Evolutionary conservation across 1,284 basidiomycete species (phyloP).

Genomic region (Malassezia pachydermatis): DNA sequence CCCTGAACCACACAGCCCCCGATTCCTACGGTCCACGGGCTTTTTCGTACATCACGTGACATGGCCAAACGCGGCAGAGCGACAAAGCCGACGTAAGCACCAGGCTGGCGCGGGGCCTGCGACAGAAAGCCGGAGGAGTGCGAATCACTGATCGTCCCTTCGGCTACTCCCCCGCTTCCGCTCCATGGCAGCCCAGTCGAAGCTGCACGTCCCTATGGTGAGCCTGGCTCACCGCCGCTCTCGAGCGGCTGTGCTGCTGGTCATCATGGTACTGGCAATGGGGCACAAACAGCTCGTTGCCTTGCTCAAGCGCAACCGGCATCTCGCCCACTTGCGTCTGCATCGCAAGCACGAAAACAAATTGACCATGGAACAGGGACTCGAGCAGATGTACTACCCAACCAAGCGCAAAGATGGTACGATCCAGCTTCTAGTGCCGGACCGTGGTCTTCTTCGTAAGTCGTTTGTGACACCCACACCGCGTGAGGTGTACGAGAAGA

Average conservation of each 20-base stretch:
- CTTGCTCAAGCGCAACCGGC: not conserved
- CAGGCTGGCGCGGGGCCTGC: no score
- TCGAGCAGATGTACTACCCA: constrained; percentile 38
- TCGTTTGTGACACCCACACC: constrained; percentile 48
- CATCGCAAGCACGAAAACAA: not conserved
- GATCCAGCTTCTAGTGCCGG: constrained; percentile 38
- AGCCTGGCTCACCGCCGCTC: not conserved
- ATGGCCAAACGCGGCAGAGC: no score
- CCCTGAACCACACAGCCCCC: not conserved
- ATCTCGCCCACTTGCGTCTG: not conserved
- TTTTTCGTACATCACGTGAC: no score
- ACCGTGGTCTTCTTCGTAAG: constrained; percentile 38
- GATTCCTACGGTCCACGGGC: no score
- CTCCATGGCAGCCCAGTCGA: constrained; percentile 14
- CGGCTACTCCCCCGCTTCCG: no score
- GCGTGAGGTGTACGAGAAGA: constrained; percentile 37
- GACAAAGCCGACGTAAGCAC: no score
- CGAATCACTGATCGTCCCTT: no score
- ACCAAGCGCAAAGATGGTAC: constrained; percentile 26
- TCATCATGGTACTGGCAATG: constrained; percentile 7
- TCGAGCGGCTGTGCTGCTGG: constrained; percentile 3
- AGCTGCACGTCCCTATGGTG: constrained; percentile 4
- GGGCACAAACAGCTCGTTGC: constrained; percentile 6
- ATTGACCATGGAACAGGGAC: constrained; percentile 22
- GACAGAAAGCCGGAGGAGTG: no score